Percentiles rank a stretch among this genome's conserved stretches.
These are phyloP conservation scores for Pythium aquatile DNA, from an alignment of 352 stramenopile genomes.

Conservation along the genomic window DNA sequence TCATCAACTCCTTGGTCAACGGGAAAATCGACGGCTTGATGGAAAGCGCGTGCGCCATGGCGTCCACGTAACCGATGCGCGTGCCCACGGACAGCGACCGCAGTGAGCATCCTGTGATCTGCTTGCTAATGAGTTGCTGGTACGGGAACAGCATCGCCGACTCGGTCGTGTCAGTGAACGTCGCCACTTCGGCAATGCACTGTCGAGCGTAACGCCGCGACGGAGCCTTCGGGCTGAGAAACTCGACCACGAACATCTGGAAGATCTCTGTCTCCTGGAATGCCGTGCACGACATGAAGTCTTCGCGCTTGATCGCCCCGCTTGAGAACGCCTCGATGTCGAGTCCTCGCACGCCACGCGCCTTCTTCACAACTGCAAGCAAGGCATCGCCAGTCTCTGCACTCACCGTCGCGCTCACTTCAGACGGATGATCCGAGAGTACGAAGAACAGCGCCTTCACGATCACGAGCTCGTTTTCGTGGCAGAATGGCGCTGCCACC, in stretches of 20 bases:
- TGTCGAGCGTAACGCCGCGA: constrained; percentile 68
- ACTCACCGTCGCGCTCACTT: constrained; percentile 81
- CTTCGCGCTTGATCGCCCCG: constrained; percentile 45
- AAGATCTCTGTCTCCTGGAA: constrained; percentile 87
- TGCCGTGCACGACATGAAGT: constrained; percentile 66
- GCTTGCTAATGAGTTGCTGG: constrained; percentile 82
- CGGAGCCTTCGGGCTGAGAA: constrained; percentile 72
- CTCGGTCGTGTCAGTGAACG: constrained; percentile 51
- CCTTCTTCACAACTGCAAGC: constrained; percentile 54
- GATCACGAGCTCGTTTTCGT: constrained; percentile 86
- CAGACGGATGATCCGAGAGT: constrained; percentile 77
- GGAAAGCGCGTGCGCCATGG: constrained; percentile 76
- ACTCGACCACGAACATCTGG: constrained; percentile 87
- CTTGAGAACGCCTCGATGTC: constrained; percentile 38
- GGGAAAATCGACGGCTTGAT: constrained; percentile 78
- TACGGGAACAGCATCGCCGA: constrained; percentile 81
- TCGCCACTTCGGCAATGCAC: constrained; percentile 61
- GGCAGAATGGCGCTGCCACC: constrained; percentile 73
- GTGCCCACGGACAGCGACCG: constrained; percentile 65
- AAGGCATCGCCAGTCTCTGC: constrained; percentile 65
- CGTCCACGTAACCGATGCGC: constrained; percentile 81
- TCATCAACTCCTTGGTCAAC: constrained; percentile 83
- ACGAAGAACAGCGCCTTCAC: constrained; percentile 87
- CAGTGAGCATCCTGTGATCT: constrained; percentile 79
- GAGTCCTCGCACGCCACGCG: constrained; percentile 41